Conservation (phyloP, 116 monocot genomes). For the Papilionanthe hybrid region DNA sequence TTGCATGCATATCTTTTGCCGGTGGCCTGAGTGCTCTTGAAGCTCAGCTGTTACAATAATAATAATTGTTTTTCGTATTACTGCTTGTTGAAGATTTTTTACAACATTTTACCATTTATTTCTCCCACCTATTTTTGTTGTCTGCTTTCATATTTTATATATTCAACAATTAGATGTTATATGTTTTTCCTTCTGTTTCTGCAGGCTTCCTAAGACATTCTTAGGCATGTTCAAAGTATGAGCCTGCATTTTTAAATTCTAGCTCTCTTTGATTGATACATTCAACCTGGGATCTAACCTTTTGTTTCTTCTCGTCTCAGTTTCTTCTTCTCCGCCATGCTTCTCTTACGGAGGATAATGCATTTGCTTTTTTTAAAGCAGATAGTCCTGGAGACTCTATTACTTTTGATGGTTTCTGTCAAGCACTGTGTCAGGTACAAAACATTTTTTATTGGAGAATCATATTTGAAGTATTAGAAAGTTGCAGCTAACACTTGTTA, state of each 20-base stretch:
- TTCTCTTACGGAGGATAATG: constrained; percentile 65
- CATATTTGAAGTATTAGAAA: background rate
- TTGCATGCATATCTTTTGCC: too few species aligned
- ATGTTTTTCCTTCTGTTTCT: constrained; percentile 13
- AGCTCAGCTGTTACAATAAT: background rate
- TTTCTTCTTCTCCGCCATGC: constrained; percentile 44
- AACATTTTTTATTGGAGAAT: background rate
- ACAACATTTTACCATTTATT: too few species aligned
- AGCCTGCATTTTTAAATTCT: background rate
- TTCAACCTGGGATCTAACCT: background rate
- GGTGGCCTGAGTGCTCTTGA: too few species aligned
- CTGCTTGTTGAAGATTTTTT: background rate
- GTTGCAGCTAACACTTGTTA: background rate
- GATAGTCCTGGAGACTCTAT: constrained; percentile 63
- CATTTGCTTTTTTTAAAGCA: constrained; percentile 79
- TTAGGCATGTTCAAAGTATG: constrained; percentile 12
- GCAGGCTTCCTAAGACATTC: constrained; percentile 12
- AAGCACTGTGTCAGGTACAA: constrained; percentile 74
- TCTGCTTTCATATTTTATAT: too few species aligned
- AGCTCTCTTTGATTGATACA: background rate
- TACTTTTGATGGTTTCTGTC: constrained; percentile 65
- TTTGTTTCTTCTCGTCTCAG: constrained; percentile 27
- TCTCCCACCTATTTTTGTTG: too few species aligned
- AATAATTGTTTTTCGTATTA: background rate
- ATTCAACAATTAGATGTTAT: background rate